Conservation (phyloP, 208 protist genomes). For the Phytomonas francai region DNA sequence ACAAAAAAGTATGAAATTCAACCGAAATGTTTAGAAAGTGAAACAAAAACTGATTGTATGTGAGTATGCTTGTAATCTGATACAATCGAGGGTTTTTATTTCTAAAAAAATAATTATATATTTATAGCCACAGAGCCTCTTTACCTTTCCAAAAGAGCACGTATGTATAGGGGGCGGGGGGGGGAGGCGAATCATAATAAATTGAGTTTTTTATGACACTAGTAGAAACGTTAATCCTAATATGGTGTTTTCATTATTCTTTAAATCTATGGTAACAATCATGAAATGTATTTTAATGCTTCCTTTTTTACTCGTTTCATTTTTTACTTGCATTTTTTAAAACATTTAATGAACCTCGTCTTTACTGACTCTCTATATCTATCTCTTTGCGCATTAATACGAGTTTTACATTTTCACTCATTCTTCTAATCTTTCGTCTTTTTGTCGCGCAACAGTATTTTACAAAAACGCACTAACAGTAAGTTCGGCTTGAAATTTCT, state of each 20-base stretch:
- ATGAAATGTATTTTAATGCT: constrained; percentile 1
- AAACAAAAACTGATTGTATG: not conserved
- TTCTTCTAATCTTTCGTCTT: constrained; percentile 1
- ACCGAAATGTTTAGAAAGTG: not conserved
- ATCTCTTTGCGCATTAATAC: not conserved
- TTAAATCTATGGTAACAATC: not conserved
- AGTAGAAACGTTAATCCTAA: not conserved
- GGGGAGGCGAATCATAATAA: not conserved
- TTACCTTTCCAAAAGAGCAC: not conserved
- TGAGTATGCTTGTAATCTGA: not conserved
- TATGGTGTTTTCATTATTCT: too few species aligned
- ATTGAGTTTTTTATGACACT: not conserved
- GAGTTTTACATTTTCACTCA: not conserved
- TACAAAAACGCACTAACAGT: not conserved
- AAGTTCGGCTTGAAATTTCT: not conserved
- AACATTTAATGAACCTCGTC: not conserved
- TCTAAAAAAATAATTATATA: not conserved
- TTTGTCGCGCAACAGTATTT: not conserved
- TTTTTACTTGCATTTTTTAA: not conserved
- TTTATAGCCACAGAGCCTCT: too few species aligned
- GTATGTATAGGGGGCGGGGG: not conserved
- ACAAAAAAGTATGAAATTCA: not conserved
- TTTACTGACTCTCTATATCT: not conserved
- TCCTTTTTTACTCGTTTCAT: not conserved
- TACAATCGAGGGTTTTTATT: not conserved